Base-by-base conservation (phyloP, 208 protist genomes). In the Acanthamoeba royreba region DNA sequence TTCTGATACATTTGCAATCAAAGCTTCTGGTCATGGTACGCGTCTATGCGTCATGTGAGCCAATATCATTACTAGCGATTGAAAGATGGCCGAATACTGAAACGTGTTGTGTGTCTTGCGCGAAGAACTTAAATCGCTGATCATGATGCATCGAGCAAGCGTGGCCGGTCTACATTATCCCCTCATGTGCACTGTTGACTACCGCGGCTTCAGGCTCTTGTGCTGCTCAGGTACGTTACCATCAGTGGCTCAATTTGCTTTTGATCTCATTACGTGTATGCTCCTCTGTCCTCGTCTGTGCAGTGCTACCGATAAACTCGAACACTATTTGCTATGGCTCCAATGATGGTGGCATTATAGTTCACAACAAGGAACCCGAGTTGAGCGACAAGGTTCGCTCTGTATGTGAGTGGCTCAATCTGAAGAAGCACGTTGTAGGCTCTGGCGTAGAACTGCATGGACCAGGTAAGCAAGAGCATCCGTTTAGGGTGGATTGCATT, bases 151-250 rank as follows among this genome's bases (percentile, higher is more conserved):
- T 17, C 45, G 81, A 8, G 45, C 81, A 15, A 63, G 81, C 52
- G 46, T 89, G 46, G 19, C 81, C 45, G 81, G n/a, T 17, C 46
- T 89, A 17, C 47, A 89, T 40, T 89, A 40, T 28, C 87, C 87
- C 9, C 61, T 92, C 58, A 92, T 77, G 87, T 92, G 87, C 42
- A 69, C 61, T 0, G 87, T 92, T n/a, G 87, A 92, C 52, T 92
- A 79, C 40, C 38, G 87, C 40, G 87, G 87, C 38, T 92, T 79
- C 61, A 49, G 87, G 15, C 61, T 92, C 43, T 31, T 92, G 35
- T 92, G 87, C 87, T 92, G 87, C 25, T 89, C 81, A 42, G 81
- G 81, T 89, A 42, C 31, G n/a, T n/a, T n/a, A n/a, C n/a, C n/a
- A n/a, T n/a, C n/a, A n/a, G n/a, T n/a, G n/a, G n/a, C n/a, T n/a